These are phyloP conservation scores for Aspergillus glaucus DNA, from an alignment of 2,329 filamentous ascomycete species.

Conservation along the genomic window DNA sequence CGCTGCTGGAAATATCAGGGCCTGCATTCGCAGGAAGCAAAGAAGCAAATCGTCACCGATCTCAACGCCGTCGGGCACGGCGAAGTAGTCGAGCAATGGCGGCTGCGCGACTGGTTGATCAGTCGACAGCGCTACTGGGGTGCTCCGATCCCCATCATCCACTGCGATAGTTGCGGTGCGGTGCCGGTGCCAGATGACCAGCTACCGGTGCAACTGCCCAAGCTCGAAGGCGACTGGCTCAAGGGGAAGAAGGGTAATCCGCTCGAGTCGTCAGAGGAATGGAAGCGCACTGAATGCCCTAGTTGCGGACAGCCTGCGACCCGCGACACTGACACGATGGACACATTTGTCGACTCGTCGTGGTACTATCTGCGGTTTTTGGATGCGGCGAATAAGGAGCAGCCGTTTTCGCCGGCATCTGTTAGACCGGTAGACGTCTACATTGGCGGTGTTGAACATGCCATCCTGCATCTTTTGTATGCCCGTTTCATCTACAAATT, in stretches of 20 bases:
- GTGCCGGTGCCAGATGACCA: conserved; percentile 72
- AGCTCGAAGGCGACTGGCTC: conserved; percentile 62
- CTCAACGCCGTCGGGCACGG: conserved; percentile 51
- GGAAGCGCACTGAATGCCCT: conserved; percentile 70
- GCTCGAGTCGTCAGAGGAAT: conserved; percentile 63
- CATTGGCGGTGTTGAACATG: conserved; percentile 82
- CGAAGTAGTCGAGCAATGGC: conserved; percentile 64
- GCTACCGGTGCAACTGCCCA: conserved; percentile 69
- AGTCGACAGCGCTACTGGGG: conserved; percentile 93
- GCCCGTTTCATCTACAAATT: conserved; percentile 89
- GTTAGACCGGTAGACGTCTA: conserved; percentile 78
- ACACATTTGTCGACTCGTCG: conserved; percentile 91
- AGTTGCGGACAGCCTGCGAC: conserved; percentile 61
- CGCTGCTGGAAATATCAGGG: conserved; percentile 61
- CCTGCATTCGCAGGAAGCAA: conserved; percentile 57
- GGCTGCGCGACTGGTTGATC: conserved; percentile 81
- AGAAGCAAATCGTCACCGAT: conserved; percentile 51
- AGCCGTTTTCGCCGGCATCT: conserved; percentile 54
- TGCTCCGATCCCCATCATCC: conserved; percentile 79
- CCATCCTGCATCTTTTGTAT: conserved; percentile 83
- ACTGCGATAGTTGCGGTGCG: conserved; percentile 69
- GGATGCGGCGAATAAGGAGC: conserved; percentile 59
- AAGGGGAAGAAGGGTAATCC: conserved; percentile 69
- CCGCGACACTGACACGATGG: conserved; percentile 90
- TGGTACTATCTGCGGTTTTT: conserved; percentile 86